These are phyloP conservation scores for Vitis riparia DNA, from an alignment of 164 flowering plant genomes.

Conservation along the genomic window DNA sequence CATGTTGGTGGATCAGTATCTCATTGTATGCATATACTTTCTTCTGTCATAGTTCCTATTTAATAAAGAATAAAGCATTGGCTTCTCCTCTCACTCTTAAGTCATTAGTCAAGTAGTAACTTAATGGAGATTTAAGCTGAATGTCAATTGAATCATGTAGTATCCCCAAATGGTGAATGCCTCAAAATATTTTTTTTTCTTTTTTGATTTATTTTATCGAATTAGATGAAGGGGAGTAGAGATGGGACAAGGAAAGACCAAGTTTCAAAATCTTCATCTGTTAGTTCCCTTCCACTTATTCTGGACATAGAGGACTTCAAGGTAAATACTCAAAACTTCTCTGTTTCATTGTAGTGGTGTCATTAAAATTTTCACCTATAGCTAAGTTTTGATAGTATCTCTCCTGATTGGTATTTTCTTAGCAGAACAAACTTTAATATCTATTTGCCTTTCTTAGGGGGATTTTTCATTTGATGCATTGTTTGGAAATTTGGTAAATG, in stretches of 20 bases:
- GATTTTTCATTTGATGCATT: slow-evolving; percentile 97
- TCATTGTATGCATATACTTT: neutral
- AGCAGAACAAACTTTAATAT: neutral
- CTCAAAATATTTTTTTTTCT: neutral
- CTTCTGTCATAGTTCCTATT: neutral
- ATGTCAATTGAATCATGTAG: neutral
- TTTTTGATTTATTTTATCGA: slow-evolving; percentile 1
- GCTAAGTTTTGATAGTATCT: neutral
- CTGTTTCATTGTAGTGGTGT: neutral
- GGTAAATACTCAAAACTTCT: slow-evolving; percentile 38
- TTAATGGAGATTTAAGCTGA: slow-evolving; percentile 13
- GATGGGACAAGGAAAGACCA: slow-evolving; percentile 41
- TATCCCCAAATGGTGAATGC: slow-evolving; percentile 11
- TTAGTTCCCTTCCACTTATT: slow-evolving; percentile 67
- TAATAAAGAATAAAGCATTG: neutral
- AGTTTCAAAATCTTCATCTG: slow-evolving; percentile 42
- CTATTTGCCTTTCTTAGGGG: slow-evolving; percentile 51
- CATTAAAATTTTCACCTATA: neutral
- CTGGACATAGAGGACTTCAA: slow-evolving; percentile 89
- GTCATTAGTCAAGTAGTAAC: neutral
- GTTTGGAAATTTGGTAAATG: slow-evolving; percentile 90
- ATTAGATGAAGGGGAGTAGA: slow-evolving; percentile 72
- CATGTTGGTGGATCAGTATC: neutral
- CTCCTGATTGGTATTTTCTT: neutral
- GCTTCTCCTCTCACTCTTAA: neutral